Conservation (phyloP, 306 rosid genomes). For the Echinosophora koreensis region DNA sequence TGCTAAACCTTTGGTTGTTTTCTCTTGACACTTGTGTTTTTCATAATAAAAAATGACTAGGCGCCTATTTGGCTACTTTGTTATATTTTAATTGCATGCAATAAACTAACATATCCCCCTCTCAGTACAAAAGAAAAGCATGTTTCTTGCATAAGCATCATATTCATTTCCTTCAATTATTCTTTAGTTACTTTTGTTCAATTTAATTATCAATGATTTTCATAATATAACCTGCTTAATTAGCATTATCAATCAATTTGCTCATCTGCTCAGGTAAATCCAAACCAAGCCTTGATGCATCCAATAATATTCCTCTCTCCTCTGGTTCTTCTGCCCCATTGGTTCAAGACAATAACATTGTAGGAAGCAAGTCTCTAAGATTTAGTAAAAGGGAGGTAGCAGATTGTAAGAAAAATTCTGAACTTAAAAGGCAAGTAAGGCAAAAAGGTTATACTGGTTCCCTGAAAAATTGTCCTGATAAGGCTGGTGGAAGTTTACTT, state of each 20-base stretch:
- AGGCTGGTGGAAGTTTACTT: slow-evolving; percentile 45
- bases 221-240: slow-evolving; percentile 22
- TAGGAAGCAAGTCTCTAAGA: slow-evolving; percentile 48
- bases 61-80: slow-evolving; percentile 6
- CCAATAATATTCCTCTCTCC: slow-evolving; percentile 49
- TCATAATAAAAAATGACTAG: not conserved
- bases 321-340: slow-evolving; percentile 47
- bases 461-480: slow-evolving; percentile 49
- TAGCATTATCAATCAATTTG: slow-evolving; percentile 35
- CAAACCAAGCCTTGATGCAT: slow-evolving; percentile 50
- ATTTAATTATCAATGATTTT: slow-evolving; percentile 13
- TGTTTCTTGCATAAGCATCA: slow-evolving; percentile 29
- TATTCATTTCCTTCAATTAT: slow-evolving; percentile 5
- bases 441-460: slow-evolving; percentile 44
- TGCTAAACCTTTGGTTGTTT: slow-evolving; percentile 30
- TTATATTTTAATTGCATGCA: slow-evolving; percentile 21
- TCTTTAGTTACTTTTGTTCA: slow-evolving; percentile 33
- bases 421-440: slow-evolving; percentile 51
- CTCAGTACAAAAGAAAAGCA: slow-evolving; percentile 7
- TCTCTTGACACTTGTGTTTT: slow-evolving; percentile 4
- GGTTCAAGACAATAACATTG: slow-evolving; percentile 41
- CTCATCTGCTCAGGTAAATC: slow-evolving; percentile 57
- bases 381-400: slow-evolving; percentile 45
- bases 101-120: slow-evolving; percentile 6
- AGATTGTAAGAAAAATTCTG: slow-evolving; percentile 49